Evolutionary conservation across 176 grass and related monocot species (phyloP), one percentile per base, ranked within the genome.

Genomic region (Alopecurus myosuroides): DNA sequence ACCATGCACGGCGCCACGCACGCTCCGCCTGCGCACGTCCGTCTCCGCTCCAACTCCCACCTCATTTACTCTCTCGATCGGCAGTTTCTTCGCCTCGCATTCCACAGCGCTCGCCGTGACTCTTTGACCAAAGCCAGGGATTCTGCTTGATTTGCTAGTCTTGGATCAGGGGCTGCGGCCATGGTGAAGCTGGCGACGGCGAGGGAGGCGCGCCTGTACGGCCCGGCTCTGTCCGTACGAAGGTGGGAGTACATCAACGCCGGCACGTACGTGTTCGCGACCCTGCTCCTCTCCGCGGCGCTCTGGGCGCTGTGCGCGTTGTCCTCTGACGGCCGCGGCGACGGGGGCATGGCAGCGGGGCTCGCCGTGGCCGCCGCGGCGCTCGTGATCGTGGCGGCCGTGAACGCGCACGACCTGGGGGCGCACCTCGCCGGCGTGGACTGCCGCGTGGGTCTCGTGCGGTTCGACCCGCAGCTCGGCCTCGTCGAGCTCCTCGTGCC

Each of bases 101-200:
- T 19, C 42, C 26, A n/a, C 70, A 20, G 9, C 58, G 26, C 42
- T 3, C 40, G 30, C 23, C 18, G 49, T 56, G 4, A 74, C 78
- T 20, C n/a, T 8, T 17, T 25, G 25, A 74, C 40, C 40, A 29
- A 4, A 49, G 9, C 25, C 8, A 3, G 17, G 2, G 65, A 71
- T 3, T 26, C 67, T 3, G 33, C 81, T 20, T n/a, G 46, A 11
- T 44, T 44, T 12, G 36, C 61, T 28, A 20, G 49, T 58, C 3
- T 63, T 49, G 56, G 18, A 22, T 12, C 4, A 0, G 36, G 36
- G 28, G 11, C 5, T 7, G 3, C 26, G 20, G 55, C 55, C 82
- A 94, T 95, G 96, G 96, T 90, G 84, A 98, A 98, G 89, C 88
- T 98, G 0, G 91, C 85, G 31, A 90, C 96, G 23, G 93, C 96